Evolutionary conservation across 164 flowering plant genomes (phyloP).

Genomic region (Euptelea pleiosperma): DNA sequence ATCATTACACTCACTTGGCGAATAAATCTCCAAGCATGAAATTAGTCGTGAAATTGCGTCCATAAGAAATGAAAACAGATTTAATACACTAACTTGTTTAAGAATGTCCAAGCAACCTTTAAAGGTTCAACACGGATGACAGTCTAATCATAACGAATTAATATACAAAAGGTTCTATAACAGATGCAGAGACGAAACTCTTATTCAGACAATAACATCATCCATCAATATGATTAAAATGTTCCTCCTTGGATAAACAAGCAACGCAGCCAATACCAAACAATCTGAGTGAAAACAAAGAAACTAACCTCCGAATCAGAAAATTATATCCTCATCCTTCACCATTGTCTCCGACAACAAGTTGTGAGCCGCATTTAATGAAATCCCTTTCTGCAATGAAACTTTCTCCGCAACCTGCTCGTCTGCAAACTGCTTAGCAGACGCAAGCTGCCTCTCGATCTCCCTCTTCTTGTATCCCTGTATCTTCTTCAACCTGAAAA

Average conservation of each 20-base stretch:
- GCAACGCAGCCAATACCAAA: constrained; percentile 4
- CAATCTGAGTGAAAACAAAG: constrained; percentile 7
- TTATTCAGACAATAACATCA: constrained; percentile 9
- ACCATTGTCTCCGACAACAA: constrained; percentile 39
- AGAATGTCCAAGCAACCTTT: neutral
- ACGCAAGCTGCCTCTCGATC: constrained; percentile 56
- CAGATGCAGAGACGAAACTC: neutral
- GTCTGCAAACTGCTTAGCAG: constrained; percentile 58
- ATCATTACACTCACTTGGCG: no score
- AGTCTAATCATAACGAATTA: constrained; percentile 6
- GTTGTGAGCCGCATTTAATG: constrained; percentile 54
- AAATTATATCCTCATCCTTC: constrained; percentile 82
- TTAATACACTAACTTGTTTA: neutral
- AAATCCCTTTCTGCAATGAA: constrained; percentile 65
- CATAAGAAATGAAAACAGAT: no score
- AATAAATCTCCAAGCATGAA: no score
- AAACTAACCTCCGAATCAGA: constrained; percentile 38
- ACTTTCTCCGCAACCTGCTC: constrained; percentile 64
- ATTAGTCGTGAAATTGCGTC: no score
- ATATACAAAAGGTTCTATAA: constrained; percentile 5
- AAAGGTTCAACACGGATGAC: neutral
- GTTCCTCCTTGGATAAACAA: constrained; percentile 3
- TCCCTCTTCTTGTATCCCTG: constrained; percentile 92
- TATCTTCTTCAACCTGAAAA: constrained; percentile 90
- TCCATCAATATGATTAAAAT: constrained; percentile 8